A percentile compares a stretch with the other conserved stretches of the same genome.
These are phyloP conservation scores for Annona cherimola DNA, from an alignment of 164 flowering plant species.

Conservation along the genomic window DNA sequence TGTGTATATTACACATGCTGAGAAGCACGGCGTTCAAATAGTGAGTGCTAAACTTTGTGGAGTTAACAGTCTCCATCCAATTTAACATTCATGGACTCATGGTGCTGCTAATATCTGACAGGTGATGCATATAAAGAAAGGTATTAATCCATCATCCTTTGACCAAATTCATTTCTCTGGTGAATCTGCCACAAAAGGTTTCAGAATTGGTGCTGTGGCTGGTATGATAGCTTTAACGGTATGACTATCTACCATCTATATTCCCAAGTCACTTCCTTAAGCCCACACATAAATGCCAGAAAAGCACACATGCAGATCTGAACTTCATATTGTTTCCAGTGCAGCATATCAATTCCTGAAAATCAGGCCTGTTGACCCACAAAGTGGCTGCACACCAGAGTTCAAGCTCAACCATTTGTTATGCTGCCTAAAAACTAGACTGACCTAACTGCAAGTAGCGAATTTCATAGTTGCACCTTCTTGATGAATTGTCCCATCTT, in stretches of 20 bases:
- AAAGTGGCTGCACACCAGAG: background rate
- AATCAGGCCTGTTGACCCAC: background rate
- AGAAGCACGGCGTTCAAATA: slow-evolving; percentile 70
- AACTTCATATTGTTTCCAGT: background rate
- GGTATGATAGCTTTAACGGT: slow-evolving; percentile 87
- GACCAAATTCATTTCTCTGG: slow-evolving; percentile 62
- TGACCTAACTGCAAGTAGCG: background rate
- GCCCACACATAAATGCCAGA: background rate
- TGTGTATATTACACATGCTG: slow-evolving; percentile 78
- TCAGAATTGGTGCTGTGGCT: slow-evolving; percentile 68
- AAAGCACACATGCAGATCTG: background rate
- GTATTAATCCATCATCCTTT: slow-evolving; percentile 68
- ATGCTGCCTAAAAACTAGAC: background rate
- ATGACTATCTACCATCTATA: slow-evolving; percentile 12
- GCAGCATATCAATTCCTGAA: background rate
- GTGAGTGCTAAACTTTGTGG: slow-evolving; percentile 35
- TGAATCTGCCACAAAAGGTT: slow-evolving; percentile 44
- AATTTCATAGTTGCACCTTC: background rate
- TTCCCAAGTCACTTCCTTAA: no score
- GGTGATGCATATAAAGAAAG: slow-evolving; percentile 69
- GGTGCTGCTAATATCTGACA: slow-evolving; percentile 18
- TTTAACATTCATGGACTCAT: slow-evolving; percentile 1
- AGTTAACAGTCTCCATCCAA: background rate
- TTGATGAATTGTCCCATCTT: background rate
- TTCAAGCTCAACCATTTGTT: background rate